Evolutionary conservation across 2,329 filamentous ascomycete genomes (phyloP).

Genomic region (Trichoderma guizhouense): DNA sequence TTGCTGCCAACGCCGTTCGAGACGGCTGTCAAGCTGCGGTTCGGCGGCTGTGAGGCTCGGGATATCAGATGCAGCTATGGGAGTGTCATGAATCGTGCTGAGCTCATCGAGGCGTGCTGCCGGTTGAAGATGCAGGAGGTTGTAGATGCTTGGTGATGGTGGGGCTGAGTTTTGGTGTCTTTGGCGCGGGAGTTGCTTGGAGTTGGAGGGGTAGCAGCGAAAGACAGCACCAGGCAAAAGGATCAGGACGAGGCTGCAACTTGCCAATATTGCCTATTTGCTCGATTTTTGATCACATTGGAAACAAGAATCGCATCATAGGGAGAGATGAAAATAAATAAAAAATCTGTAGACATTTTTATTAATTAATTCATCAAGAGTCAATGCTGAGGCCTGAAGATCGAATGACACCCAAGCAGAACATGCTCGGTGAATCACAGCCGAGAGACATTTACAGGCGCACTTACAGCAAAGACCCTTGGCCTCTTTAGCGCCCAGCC

Average conservation of each 20-base stretch:
- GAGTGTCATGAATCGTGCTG: neutral
- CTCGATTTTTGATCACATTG: neutral
- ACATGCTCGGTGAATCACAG: neutral
- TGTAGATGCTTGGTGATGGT: constrained; percentile 12
- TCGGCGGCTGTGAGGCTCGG: neutral
- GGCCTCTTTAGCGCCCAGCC: neutral
- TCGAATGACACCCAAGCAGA: neutral
- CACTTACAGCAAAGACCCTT: neutral
- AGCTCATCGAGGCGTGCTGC: neutral
- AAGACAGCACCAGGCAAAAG: neutral
- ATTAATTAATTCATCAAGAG: neutral
- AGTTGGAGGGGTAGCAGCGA: constrained; percentile 3
- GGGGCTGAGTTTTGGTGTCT: constrained; percentile 7
- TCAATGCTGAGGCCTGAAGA: neutral
- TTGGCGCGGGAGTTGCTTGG: neutral
- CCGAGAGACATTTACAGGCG: neutral
- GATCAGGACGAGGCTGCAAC: neutral
- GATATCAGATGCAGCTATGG: neutral
- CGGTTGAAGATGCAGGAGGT: neutral
- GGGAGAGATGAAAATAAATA: neutral
- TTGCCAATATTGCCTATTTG: neutral
- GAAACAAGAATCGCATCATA: neutral
- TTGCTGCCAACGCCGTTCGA: constrained; percentile 22
- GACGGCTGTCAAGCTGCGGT: neutral
- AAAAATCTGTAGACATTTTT: neutral